Percentiles rank a stretch among this genome's conserved stretches.
Evolutionary conservation across 345 rosid genomes (phyloP).

Genomic region (Populus tremula): DNA sequence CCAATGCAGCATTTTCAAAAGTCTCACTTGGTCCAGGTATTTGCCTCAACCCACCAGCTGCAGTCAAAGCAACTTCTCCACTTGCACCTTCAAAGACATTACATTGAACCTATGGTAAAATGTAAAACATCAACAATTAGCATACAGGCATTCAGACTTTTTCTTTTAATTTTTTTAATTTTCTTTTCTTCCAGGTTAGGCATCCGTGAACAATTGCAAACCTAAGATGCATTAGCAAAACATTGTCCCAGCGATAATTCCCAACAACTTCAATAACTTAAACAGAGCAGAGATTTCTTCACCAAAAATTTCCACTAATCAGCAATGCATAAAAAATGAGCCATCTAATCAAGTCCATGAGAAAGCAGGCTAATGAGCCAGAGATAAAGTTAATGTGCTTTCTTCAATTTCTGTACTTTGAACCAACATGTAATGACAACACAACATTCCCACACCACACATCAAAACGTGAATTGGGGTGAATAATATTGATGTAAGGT

Average conservation of each 20-base stretch:
- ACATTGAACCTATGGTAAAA: slow-evolving; percentile 69
- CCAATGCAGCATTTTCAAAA: slow-evolving; percentile 90
- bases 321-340: neutral
- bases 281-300: neutral
- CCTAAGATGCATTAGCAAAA: neutral
- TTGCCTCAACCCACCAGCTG: slow-evolving; percentile 87
- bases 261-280: neutral
- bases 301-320: neutral
- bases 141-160: neutral
- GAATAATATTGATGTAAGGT: neutral
- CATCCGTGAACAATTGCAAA: slow-evolving; percentile 7
- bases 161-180: too few relatives aligned
- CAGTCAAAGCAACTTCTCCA: slow-evolving; percentile 84
- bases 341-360: slow-evolving; percentile 1
- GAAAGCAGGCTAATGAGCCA: neutral
- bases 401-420: neutral
- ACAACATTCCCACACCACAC: neutral
- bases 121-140: slow-evolving; percentile 22
- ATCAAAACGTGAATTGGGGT: neutral
- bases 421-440: neutral
- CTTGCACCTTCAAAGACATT: slow-evolving; percentile 83
- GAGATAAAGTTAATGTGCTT: neutral
- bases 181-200: neutral
- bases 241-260: neutral
- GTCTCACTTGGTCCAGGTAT: slow-evolving; percentile 65